Base-by-base conservation (phyloP, 202 grass and related monocot genomes). In the Panicum hallii region DNA sequence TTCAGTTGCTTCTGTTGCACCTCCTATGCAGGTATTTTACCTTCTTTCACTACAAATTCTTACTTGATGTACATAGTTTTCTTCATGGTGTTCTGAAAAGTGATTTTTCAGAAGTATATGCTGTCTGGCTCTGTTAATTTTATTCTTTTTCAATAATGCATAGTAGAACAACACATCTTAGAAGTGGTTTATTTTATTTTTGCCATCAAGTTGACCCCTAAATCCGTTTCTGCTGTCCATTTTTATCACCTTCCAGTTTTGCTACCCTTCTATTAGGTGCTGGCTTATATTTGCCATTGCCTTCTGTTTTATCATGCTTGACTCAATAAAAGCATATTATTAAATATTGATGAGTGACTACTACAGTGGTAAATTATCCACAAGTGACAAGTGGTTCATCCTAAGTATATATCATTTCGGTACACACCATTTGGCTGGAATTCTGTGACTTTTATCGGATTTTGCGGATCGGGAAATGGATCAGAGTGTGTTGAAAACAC, bases 21-120 rank as follows among this genome's bases (percentile, higher is more conserved):
- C 93, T 88, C 90, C 88, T 89, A 57, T 89, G 76, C 89, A 99
- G 93, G 96, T 99, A 90, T 84, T 72, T 20, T 56, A 43, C 60
- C 28, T 81, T 17, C 69, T 77, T 60, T 12, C 62, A 55, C 30
- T 72, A 52, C 55, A 20, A 71, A 38, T 72, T 77, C 28, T 64
- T 88, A 77, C 72, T 78, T 32, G 16, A 55, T 43, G 1, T 55
- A 14, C 45, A 44, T 76, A 70, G 22, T 6, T 62, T 89, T 80
- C 44, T 84, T 34, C 38, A 64, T 82, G 28, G 22, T 23, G 36
- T 26, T 34, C 42, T 30, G 49, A 22, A 43, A 62, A 74, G 3
- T 14, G 1, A 36, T 61, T 86, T 86, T 82, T 83, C 58, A 74
- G 15, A 73, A 36, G 16, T 72, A 75, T 78, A 28, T 57, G 61